phyloP scores from a whole-genome alignment of 768 basidiomycete genomes.

The Lepiota brunneoincarnata region DNA sequence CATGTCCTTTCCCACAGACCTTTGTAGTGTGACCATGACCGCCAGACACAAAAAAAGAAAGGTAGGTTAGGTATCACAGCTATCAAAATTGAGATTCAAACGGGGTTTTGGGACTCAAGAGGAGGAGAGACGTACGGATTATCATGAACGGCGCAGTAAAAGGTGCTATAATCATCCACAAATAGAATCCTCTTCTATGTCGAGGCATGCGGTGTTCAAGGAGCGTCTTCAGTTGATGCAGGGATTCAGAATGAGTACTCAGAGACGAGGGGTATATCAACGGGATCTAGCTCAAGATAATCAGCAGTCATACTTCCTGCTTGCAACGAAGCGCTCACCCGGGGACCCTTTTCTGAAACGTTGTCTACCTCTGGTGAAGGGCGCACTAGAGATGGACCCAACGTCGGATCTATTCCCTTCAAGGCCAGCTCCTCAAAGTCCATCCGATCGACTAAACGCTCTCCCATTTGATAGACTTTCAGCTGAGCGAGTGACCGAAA shows the following conservation, averaged over 20 bases:
- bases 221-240: slow-evolving; percentile 48
- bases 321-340: slow-evolving; percentile 4
- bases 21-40: slow-evolving; percentile 82
- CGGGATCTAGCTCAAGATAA: slow-evolving; percentile 48
- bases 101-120: background rate
- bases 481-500: slow-evolving; percentile 35
- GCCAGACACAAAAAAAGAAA: slow-evolving; percentile 83
- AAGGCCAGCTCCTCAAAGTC: slow-evolving; percentile 82
- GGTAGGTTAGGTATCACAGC: slow-evolving; percentile 82
- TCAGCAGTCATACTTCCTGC: background rate
- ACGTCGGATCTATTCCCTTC: slow-evolving; percentile 67
- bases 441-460: slow-evolving; percentile 64
- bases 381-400: slow-evolving; percentile 50
- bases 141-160: slow-evolving; percentile 75
- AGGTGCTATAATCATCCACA: slow-evolving; percentile 66
- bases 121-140: slow-evolving; percentile 53
- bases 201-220: slow-evolving; percentile 54
- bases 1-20: slow-evolving; percentile 35
- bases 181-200: slow-evolving; percentile 63
- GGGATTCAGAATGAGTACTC: slow-evolving; percentile 29
- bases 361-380: slow-evolving; percentile 22
- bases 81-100: slow-evolving; percentile 21
- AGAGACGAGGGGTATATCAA: slow-evolving; percentile 55
- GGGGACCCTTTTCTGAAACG: slow-evolving; percentile 1
- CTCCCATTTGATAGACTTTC: slow-evolving; percentile 59